Evolutionary conservation across 148 eudicot genomes (phyloP), one percentile per base, ranked within the genome.

Genomic region (Pouteria glomerata): DNA sequence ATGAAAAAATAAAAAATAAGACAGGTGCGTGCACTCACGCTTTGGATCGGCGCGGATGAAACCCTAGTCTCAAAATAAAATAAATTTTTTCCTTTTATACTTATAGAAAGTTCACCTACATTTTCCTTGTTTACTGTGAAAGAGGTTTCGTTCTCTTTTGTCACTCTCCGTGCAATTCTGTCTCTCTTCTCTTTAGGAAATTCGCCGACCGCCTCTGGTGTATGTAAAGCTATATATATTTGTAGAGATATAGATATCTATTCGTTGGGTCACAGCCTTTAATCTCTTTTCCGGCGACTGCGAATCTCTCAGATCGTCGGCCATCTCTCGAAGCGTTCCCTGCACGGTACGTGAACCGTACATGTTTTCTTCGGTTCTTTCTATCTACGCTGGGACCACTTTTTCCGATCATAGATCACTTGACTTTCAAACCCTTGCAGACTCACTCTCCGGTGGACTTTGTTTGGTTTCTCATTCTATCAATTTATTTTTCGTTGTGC

Each of bases 341-440:
- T 8, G 7, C 21, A 6, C 29, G 70, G 75, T 77, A 65, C 42
- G 75, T 71, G 15, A 70, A 34, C 73, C 37, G 19, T 47, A 44
- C 18, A 11, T 47, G 41, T 67, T 27, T 48, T 23, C 56, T 3
- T 21, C 31, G 5, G 1, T 35, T 71, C 51, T 60, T 53, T 50
- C 24, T 14, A 16, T 0, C 48, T 19, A 2, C 55, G 23, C 33
- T 60, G 1, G 16, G 41, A 44, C 15, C 71, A 41, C 62, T 51
- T 58, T 73, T 66, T 63, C n/a, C n/a, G 76, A 81, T 81, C 80
- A 64, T 72, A 29, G 78, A 81, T 81, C 84, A 81, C 73, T 69
- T 69, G n/a, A n/a, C n/a, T 68, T 61, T 51, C 50, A 51, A 81
- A 73, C 71, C 80, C 72, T 73, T 75, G 37, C 52, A 27, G 18